Evolutionary conservation across 2,329 filamentous ascomycete genomes (phyloP), one percentile per base, ranked within the genome.

Genomic region (Penicillium digitatum): DNA sequence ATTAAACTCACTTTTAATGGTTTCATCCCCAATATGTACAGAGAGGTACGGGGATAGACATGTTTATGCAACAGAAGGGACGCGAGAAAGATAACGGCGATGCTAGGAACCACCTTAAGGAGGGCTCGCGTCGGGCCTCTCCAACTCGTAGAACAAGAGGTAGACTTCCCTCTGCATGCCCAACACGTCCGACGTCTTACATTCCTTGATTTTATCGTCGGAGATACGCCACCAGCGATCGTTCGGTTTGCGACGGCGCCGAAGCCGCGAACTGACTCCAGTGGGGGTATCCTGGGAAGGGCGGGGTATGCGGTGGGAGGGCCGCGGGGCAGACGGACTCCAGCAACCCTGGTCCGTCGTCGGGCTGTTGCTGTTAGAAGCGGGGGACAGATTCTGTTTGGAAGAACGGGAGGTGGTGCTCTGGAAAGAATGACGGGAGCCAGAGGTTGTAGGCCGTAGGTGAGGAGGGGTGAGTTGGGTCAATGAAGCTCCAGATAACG

Each of bases 181-280:
- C 55, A 99, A 73, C 7, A 99, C 90, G 64, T 99, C 94, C 52
- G 82, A 84, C 6, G 92, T 97, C 78, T 92, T 96, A 62, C 90
- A 88, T 74, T 97, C 93, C 69, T 93, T 94, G 66, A 97, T 85
- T 74, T 95, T 96, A 62, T 99, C 94, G 71, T 99, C 94, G 62
- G 92, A 96, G 62, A 99, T 95, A 34, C 94, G 85, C 94, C 94
- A 99, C 94, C 94, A 99, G 38, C 88, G 85, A 67, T 95, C 87
- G 42, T 81, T 82, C 12, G 78, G 74, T 67, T 83, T 85, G 62
- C 81, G 83, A 57, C 82, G 84, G 63, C 83, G 85, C 60, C 78
- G 82, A 34, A 80, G 71, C 51, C 76, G 79, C 11, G 70, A 62
- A 38, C 57, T 58, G 7, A 68, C 59, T 12, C 60, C 60, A n/a